A percentile compares a stretch with the other conserved stretches of the same genome.
phyloP scores from a whole-genome alignment of 2,329 filamentous ascomycete species.

The Geosmithia flava region DNA sequence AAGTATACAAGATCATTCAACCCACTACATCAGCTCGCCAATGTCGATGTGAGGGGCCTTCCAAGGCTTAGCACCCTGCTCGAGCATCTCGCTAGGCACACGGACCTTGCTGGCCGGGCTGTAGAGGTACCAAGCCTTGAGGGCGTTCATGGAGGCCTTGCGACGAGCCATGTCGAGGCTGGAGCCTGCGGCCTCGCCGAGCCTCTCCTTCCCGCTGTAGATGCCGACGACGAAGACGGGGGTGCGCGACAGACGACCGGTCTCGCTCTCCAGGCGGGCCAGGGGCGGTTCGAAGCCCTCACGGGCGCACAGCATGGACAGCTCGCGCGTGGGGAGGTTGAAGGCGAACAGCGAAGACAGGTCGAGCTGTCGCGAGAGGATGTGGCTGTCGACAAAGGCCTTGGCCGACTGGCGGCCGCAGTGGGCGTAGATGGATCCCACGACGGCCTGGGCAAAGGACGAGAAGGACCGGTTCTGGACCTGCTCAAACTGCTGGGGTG shows the following conservation, averaged over 20 bases:
- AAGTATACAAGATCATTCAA: background rate
- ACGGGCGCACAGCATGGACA: conserved; percentile 69
- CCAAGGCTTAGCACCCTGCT: conserved; percentile 49
- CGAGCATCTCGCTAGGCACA: conserved; percentile 59
- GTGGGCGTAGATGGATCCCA: conserved; percentile 80
- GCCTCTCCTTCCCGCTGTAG: conserved; percentile 79
- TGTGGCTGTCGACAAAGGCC: conserved; percentile 71
- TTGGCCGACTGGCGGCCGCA: conserved; percentile 67
- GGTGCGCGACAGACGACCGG: conserved; percentile 69
- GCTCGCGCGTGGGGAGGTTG: conserved; percentile 69
- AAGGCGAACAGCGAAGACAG: conserved; percentile 74
- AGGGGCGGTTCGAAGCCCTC: conserved; percentile 84
- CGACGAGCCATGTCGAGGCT: conserved; percentile 66
- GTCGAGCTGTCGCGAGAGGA: conserved; percentile 69
- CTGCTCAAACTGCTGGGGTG: conserved; percentile 34
- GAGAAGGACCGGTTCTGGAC: conserved; percentile 65
- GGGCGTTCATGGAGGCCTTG: conserved; percentile 69
- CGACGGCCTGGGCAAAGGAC: conserved; percentile 69
- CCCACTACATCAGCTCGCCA: conserved; percentile 46
- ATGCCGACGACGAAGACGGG: conserved; percentile 93
- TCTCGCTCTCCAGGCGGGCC: conserved; percentile 81
- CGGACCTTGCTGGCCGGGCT: conserved; percentile 55
- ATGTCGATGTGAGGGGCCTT: conserved; percentile 57
- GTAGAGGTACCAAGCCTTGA: conserved; percentile 96
- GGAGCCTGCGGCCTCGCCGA: conserved; percentile 78